phyloP scores from a whole-genome alignment of 306 rosid genomes.

The Trifolium fragiferum region DNA sequence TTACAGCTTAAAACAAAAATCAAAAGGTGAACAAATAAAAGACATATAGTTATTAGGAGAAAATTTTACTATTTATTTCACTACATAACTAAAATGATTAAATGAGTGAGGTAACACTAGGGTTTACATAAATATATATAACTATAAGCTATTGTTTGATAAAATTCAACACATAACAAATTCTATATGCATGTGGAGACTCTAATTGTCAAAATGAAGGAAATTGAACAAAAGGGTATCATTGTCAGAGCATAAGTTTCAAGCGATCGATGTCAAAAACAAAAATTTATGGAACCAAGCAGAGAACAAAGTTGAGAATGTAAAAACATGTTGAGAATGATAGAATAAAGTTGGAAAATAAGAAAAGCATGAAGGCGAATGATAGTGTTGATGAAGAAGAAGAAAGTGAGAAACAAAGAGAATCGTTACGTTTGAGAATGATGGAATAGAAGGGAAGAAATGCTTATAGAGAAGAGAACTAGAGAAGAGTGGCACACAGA shows the following conservation, averaged over 20 bases:
- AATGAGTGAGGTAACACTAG: slow-evolving; percentile 15
- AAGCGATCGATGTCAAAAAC: slow-evolving; percentile 41
- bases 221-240: slow-evolving; percentile 46
- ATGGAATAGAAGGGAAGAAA: slow-evolving; percentile 32
- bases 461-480: slow-evolving; percentile 51
- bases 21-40: slow-evolving; percentile 10
- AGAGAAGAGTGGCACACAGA: slow-evolving; percentile 50
- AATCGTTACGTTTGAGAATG: slow-evolving; percentile 42
- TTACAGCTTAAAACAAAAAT: slow-evolving; percentile 44
- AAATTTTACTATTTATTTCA: slow-evolving; percentile 28
- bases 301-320: no score
- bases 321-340: slow-evolving; percentile 44
- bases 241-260: slow-evolving; percentile 43
- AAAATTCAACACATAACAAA: slow-evolving; percentile 29
- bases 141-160: slow-evolving; percentile 6
- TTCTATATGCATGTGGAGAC: slow-evolving; percentile 46
- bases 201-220: slow-evolving; percentile 31
- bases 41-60: slow-evolving; percentile 21
- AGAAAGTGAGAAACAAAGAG: slow-evolving; percentile 38
- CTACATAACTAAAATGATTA: slow-evolving; percentile 30
- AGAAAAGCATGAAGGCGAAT: slow-evolving; percentile 34
- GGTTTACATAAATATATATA: slow-evolving; percentile 16
- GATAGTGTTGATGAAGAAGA: slow-evolving; percentile 50
- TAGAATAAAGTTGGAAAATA: slow-evolving; percentile 33
- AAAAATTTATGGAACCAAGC: slow-evolving; percentile 31